Percentiles rank a stretch among this genome's conserved stretches.
Evolutionary conservation across 345 rosid species (phyloP).

Genomic region (Mercurialis annua): DNA sequence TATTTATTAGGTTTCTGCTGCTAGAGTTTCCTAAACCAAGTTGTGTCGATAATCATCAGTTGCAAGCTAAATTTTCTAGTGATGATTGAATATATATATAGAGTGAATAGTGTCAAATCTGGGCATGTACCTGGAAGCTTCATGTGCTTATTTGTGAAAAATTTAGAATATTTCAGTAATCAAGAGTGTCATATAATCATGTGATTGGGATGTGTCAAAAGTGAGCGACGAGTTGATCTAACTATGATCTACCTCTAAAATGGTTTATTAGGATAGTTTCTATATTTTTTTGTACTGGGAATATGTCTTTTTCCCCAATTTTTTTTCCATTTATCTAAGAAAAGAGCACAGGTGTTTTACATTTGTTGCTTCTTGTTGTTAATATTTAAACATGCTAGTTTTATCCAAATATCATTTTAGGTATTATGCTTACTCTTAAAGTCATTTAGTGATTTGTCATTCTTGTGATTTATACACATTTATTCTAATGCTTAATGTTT

Average conservation of each 20-base stretch:
- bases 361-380: background rate
- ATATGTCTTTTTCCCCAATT: background rate
- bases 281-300: background rate
- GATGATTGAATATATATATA: background rate
- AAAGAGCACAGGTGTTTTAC: background rate
- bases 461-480: background rate
- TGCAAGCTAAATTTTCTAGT: background rate
- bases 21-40: background rate
- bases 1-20: background rate
- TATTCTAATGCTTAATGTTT: slow-evolving; percentile 9
- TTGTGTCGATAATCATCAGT: background rate
- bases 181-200: background rate
- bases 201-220: background rate
- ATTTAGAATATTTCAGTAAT: background rate
- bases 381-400: background rate
- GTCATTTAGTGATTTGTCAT: background rate
- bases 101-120: background rate
- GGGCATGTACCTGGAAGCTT: background rate
- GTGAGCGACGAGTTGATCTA: background rate
- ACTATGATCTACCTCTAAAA: background rate
- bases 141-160: background rate
- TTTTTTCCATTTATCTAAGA: background rate
- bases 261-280: background rate
- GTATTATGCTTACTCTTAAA: background rate
- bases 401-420: background rate